These are phyloP conservation scores for Candida ficus DNA, from an alignment of 805 yeast species.

Conservation along the genomic window DNA sequence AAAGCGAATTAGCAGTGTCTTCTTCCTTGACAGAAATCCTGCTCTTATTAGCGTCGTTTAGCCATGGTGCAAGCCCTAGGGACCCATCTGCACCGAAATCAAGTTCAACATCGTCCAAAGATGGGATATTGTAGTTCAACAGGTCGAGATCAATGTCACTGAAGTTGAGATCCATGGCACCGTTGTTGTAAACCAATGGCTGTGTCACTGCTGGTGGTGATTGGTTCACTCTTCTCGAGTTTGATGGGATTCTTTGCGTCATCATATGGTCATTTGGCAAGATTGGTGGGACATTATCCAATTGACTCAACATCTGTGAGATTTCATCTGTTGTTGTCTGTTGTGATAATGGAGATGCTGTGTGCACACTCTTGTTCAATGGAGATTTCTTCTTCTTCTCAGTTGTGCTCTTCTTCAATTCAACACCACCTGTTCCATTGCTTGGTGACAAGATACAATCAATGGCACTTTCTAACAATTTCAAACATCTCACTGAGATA, in stretches of 20 bases:
- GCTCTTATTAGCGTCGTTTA: slow-evolving; percentile 31
- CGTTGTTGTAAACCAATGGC: background rate
- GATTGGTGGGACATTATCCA: slow-evolving; percentile 25
- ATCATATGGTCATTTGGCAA: slow-evolving; percentile 9
- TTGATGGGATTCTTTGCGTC: slow-evolving; percentile 9
- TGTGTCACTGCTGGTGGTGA: slow-evolving; percentile 6
- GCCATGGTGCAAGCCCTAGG: slow-evolving; percentile 64
- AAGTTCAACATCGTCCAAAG: slow-evolving; percentile 25
- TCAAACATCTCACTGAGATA: slow-evolving; percentile 50
- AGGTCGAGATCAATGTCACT: slow-evolving; percentile 9
- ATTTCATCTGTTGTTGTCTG: slow-evolving; percentile 13
- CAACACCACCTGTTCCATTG: background rate
- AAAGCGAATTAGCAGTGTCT: slow-evolving; percentile 11
- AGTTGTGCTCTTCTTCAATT: slow-evolving; percentile 6
- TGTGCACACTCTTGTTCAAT: background rate
- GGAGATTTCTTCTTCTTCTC: slow-evolving; percentile 13
- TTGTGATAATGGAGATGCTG: slow-evolving; percentile 14
- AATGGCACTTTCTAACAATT: slow-evolving; percentile 52
- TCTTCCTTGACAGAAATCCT: background rate
- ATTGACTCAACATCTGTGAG: slow-evolving; percentile 24
- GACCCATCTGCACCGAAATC: slow-evolving; percentile 85
- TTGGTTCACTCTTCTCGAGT: slow-evolving; percentile 7
- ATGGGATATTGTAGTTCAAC: slow-evolving; percentile 9
- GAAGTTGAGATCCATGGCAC: background rate
- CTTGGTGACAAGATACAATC: slow-evolving; percentile 51